Conservation (phyloP, 192 early-diverging fungal species). For the Dimargaris verticillata region DNA sequence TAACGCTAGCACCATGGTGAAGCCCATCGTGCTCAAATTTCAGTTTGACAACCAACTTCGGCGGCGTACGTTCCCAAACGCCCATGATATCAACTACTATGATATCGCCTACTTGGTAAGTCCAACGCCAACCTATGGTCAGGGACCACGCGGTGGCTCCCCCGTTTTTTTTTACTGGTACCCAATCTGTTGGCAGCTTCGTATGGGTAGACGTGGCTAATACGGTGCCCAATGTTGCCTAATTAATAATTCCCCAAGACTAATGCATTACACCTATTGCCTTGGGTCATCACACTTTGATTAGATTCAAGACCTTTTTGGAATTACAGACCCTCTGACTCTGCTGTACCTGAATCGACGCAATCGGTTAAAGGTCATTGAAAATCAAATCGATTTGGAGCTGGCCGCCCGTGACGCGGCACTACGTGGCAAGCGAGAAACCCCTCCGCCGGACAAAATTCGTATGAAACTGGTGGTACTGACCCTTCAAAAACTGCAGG, state of each 20-base stretch:
- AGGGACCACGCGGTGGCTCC: neutral
- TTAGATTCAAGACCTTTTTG: slow-evolving; percentile 10
- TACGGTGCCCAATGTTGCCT: neutral
- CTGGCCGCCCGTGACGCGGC: neutral
- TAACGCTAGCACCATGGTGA: neutral
- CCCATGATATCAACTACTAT: slow-evolving; percentile 6
- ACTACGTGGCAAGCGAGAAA: too few relatives aligned
- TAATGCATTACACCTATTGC: neutral
- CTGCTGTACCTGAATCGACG: slow-evolving; percentile 9
- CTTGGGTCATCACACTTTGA: neutral
- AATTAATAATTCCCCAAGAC: neutral
- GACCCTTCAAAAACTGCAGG: neutral
- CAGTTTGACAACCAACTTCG: slow-evolving; percentile 5
- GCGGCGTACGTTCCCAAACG: neutral
- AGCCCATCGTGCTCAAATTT: slow-evolving; percentile 6
- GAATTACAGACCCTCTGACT: slow-evolving; percentile 8
- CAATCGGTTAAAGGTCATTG: neutral
- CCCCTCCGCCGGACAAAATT: neutral
- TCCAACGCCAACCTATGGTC: neutral
- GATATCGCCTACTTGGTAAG: slow-evolving; percentile 7
- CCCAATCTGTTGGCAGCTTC: neutral
- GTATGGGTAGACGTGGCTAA: neutral
- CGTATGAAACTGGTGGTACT: slow-evolving; percentile 8
- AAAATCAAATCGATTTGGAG: slow-evolving; percentile 5
- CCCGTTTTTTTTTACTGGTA: neutral